Evolutionary conservation across 257 asterid species (phyloP).

Genomic region (Mentha longifolia): DNA sequence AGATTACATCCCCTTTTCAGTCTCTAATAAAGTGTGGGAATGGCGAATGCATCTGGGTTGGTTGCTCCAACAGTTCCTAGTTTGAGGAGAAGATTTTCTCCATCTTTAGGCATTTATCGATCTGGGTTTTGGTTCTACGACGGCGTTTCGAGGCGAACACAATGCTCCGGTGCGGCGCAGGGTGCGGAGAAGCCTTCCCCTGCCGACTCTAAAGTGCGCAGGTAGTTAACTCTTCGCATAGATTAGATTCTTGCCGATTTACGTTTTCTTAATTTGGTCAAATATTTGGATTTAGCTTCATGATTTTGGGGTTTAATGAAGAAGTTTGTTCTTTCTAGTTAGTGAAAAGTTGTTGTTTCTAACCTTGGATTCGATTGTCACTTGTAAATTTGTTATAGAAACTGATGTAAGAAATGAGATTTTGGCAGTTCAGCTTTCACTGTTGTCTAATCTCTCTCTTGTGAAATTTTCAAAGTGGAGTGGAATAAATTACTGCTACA

Average conservation of each 20-base stretch:
- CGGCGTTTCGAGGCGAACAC: conserved; percentile 44
- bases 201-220: conserved; percentile 58
- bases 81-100: conserved; percentile 46
- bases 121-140: conserved; percentile 54
- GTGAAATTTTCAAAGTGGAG: too few relatives aligned
- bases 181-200: conserved; percentile 71
- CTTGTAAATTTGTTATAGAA: too few relatives aligned
- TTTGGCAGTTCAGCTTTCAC: too few relatives aligned
- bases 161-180: conserved; percentile 63
- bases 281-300: not conserved
- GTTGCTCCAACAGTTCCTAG: conserved; percentile 54
- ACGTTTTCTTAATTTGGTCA: not conserved
- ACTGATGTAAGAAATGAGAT: too few relatives aligned
- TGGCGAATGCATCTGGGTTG: conserved; percentile 72
- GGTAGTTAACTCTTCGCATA: conserved; percentile 44
- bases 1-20: not conserved
- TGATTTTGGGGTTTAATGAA: too few relatives aligned
- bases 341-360: too few relatives aligned
- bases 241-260: conserved; percentile 28
- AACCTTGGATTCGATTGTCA: too few relatives aligned
- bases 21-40: conserved; percentile 1
- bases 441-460: too few relatives aligned
- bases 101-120: conserved; percentile 51
- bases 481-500: too few relatives aligned
- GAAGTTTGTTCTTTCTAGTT: too few relatives aligned